Evolutionary conservation across 2,329 filamentous ascomycete genomes (phyloP), one percentile per base, ranked within the genome.

Genomic region (Hypocreales sp.): DNA sequence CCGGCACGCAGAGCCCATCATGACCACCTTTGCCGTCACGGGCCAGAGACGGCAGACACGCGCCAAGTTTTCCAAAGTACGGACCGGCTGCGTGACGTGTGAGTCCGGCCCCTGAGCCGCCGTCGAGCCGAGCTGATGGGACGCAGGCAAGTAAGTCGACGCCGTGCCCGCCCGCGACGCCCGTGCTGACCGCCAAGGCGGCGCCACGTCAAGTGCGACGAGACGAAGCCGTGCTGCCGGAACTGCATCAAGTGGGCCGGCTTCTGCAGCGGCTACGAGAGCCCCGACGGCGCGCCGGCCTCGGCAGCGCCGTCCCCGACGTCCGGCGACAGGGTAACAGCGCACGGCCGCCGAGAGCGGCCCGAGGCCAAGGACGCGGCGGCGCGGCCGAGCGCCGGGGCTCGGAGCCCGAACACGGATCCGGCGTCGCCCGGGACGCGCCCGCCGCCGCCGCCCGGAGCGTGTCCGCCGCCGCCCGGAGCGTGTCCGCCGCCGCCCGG

Each of bases 131-230:
- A n/a, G n/a, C 25, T 36, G 26, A 35, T 21, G 7, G 7, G 5
- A 11, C 7, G 6, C 16, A 47, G 44, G 44, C 44, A 47, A 47
- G 43, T 47, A 25, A 41, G 44, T 38, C 12, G 15, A 19, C 15
- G 18, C 21, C 14, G 7, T n/a, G 17, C 20, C 4, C 25, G 21
- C 15, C n/a, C n/a, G n/a, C n/a, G n/a, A n/a, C n/a, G n/a, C n/a
- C 4, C n/a, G n/a, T 8, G 8, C 24, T 34, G 28, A 29, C 32
- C 25, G 7, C 19, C 20, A 15, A 17, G 47, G 32, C 42, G 40
- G 28, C 41, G 48, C 10, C 49, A 51, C 25, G 44, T 52, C 18
- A 52, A 52, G 28, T 52, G 48, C 34, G 49, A 53, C 30, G 49
- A 53, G 29, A 38, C 41, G 6, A 51, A 50, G 31, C 49, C 49